These are phyloP conservation scores for Trametes pubescens DNA, from an alignment of 1,284 basidiomycete species.

Conservation along the genomic window DNA sequence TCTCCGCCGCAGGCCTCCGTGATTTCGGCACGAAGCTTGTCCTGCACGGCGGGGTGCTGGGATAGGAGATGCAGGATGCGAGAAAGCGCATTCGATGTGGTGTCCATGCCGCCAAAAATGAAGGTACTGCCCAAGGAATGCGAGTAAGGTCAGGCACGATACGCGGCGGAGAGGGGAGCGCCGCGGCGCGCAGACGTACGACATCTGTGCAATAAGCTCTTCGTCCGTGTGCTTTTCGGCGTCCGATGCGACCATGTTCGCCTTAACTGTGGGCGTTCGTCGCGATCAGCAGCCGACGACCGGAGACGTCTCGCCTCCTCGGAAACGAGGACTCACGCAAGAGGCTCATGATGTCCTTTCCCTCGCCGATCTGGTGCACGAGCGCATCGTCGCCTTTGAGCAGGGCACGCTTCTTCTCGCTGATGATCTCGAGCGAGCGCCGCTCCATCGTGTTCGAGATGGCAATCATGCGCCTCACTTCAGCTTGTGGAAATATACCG, in stretches of 20 bases:
- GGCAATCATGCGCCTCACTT: conserved; percentile 5
- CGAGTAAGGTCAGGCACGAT: conserved; percentile 34
- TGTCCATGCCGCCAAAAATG: conserved; percentile 36
- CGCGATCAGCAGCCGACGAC: neutral
- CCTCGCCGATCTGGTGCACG: conserved; percentile 40
- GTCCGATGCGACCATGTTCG: conserved; percentile 34
- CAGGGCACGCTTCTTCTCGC: conserved; percentile 45
- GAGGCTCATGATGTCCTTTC: conserved; percentile 57
- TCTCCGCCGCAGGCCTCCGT: conserved; percentile 25
- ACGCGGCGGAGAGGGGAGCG: neutral
- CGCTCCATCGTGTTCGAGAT: conserved; percentile 49
- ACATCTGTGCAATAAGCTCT: conserved; percentile 39
- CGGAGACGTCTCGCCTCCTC: neutral
- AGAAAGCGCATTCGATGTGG: conserved; percentile 37
- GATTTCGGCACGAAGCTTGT: conserved; percentile 38
- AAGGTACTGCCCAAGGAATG: conserved; percentile 9
- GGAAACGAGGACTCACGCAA: conserved; percentile 37
- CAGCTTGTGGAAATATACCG: neutral
- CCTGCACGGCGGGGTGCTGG: conserved; percentile 18
- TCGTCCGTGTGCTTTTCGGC: conserved; percentile 39
- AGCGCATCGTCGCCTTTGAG: conserved; percentile 37
- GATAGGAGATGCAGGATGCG: conserved; percentile 40
- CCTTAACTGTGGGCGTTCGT: conserved; percentile 28
- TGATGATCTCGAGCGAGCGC: conserved; percentile 50
- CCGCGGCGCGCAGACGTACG: conserved; percentile 28